Percentiles rank a stretch among this genome's conserved stretches.
Conservation (phyloP, 208 protist species). For the Trypanosoma rangeli region DNA sequence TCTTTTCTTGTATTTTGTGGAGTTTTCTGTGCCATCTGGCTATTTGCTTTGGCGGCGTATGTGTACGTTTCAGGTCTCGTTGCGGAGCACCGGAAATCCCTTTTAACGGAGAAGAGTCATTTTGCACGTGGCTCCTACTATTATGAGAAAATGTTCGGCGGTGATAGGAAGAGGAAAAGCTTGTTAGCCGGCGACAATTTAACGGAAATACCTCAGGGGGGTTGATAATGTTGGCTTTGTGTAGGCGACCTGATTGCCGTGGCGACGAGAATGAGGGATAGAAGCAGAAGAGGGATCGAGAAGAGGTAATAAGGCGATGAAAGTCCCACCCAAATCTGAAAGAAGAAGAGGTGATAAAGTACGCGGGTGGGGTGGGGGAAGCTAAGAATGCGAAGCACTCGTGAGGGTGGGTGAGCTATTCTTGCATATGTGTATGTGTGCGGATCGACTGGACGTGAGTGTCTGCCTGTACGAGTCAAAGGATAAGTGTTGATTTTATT, state of each 20-base stretch:
- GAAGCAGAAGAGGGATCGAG: background rate
- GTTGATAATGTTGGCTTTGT: background rate
- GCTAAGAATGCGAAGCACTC: too few species aligned
- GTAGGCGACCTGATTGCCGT: background rate
- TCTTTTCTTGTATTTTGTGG: slow-evolving; percentile 57
- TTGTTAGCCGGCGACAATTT: background rate
- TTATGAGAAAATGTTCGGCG: slow-evolving; percentile 78
- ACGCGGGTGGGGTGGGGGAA: too few species aligned
- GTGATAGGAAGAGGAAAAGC: slow-evolving; percentile 15
- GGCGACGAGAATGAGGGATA: background rate
- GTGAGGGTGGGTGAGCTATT: too few species aligned
- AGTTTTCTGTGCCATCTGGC: slow-evolving; percentile 61
- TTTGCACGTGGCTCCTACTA: slow-evolving; percentile 60
- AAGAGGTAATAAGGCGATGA: background rate
- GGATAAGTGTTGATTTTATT: too few species aligned
- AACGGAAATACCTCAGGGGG: slow-evolving; percentile 1
- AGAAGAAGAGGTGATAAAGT: background rate
- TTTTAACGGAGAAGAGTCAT: slow-evolving; percentile 25
- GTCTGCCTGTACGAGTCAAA: too few species aligned
- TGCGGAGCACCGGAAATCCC: slow-evolving; percentile 40
- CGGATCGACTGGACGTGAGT: too few species aligned
- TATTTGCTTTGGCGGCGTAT: slow-evolving; percentile 64
- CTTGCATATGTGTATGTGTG: too few species aligned
- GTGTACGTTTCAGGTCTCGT: slow-evolving; percentile 62
- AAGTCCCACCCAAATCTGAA: background rate